Base-by-base conservation (phyloP, 1,284 basidiomycete species). In the Termitomyces sp. region DNA sequence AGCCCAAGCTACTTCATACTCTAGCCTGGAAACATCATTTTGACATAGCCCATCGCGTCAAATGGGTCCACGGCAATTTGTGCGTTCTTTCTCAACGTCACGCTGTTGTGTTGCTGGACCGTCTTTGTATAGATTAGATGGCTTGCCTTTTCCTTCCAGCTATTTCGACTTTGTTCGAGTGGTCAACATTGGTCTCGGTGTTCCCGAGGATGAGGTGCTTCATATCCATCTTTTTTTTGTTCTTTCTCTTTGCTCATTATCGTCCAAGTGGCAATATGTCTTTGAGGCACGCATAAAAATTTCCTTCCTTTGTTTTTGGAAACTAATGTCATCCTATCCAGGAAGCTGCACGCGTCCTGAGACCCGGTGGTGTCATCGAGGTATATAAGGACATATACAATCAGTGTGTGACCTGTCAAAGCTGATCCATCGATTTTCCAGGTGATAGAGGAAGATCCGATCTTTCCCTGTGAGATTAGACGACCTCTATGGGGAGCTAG, bases 391-490 rank as follows among this genome's bases (percentile, higher is more conserved):
- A 55, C 52, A 26, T n/a, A 41, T 8, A 21, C 17, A 26, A 24
- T 24, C 24, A 24, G 6, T 33, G 39, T 2, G 6, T 10, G 13
- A 17, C 26, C 10, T 9, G 24, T 6, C 34, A 26, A 17, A 19
- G 30, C 3, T 38, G 53, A 61, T 39, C 58, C 58, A 13, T 40
- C n/a, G 38, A 24, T 31, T 47, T 17, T 44, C 5, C 55, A 88
- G 86, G 73, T 88, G 6, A 76, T 87, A 36, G 87, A 88, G 66
- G 86, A 88, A 60, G 85, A 88, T 62, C 73, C 84, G 13, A 75
- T 87, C 43, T 90, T 90, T 62, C 87, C 87, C 3, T 81, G 76
- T 58, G 70, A 28, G 5, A 7, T 68, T 13, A 67, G 66, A 44
- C 66, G 58, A 10, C 63, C 65, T 24, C 60, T 56, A 36, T 52